Conservation (phyloP, 2,329 filamentous ascomycete species). For the Ophiostoma himal-ulmi region DNA sequence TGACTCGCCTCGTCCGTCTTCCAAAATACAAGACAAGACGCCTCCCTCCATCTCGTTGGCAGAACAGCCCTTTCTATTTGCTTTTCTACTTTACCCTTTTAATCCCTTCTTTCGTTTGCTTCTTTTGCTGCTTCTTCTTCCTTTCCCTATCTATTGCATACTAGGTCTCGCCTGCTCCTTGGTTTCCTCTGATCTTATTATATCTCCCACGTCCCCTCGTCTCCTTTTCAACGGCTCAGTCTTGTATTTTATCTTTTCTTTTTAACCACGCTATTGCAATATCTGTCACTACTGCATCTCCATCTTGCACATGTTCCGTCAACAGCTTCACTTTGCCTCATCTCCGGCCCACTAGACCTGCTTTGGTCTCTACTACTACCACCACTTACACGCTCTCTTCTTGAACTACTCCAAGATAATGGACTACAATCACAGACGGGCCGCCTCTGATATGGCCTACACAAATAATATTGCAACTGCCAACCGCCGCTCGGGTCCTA, state of each 20-base stretch:
- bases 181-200: background rate
- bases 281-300: background rate
- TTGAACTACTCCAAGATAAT: constrained; percentile 4
- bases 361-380: constrained; percentile 4
- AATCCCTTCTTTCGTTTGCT: constrained; percentile 9
- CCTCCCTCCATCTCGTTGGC: background rate
- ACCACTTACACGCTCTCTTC: background rate
- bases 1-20: constrained; percentile 14
- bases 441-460: constrained; percentile 19
- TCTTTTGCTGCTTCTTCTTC: background rate
- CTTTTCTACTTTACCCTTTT: background rate
- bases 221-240: background rate
- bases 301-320: constrained; percentile 2
- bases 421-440: constrained; percentile 20
- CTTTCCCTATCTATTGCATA: background rate
- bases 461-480: background rate
- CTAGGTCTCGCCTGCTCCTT: background rate
- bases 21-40: constrained; percentile 16
- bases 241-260: background rate
- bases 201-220: background rate
- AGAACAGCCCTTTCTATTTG: background rate
- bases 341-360: background rate
- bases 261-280: background rate
- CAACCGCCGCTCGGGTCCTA: background rate
- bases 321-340: background rate